These are phyloP conservation scores for Blyttiomyces sp. DNA, from an alignment of 371 early-diverging fungal genomes.

Conservation along the genomic window DNA sequence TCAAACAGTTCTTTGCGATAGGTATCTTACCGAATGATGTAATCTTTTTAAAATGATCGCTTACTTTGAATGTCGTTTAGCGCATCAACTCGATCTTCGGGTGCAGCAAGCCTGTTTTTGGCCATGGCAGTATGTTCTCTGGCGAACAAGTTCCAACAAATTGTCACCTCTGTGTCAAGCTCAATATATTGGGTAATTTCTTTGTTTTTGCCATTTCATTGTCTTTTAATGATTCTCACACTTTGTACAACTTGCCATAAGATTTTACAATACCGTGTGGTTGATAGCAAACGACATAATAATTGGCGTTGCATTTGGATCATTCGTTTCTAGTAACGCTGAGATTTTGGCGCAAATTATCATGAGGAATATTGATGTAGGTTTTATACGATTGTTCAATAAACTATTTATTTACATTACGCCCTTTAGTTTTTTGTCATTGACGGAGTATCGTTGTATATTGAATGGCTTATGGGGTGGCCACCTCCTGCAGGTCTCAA, in stretches of 20 bases:
- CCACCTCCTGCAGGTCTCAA: slow-evolving; percentile 91
- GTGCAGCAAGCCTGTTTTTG: slow-evolving; percentile 78
- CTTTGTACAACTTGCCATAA: slow-evolving; percentile 13
- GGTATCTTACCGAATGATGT: too few relatives aligned
- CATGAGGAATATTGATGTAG: slow-evolving; percentile 12
- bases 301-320: slow-evolving; percentile 79
- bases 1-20: too few relatives aligned
- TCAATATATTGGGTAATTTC: slow-evolving; percentile 71
- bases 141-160: slow-evolving; percentile 59
- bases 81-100: slow-evolving; percentile 76
- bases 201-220: neutral
- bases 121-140: slow-evolving; percentile 72
- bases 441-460: slow-evolving; percentile 27
- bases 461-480: slow-evolving; percentile 88
- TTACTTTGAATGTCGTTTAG: too few relatives aligned
- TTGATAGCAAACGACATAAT: slow-evolving; percentile 90
- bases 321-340: slow-evolving; percentile 61
- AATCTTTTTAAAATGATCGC: too few relatives aligned
- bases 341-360: slow-evolving; percentile 6
- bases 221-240: neutral
- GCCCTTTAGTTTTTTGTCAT: too few relatives aligned
- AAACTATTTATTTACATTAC: slow-evolving; percentile 18
- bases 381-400: too few relatives aligned
- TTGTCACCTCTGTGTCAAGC: slow-evolving; percentile 70
- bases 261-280: slow-evolving; percentile 94